Conservation (phyloP, 2,329 filamentous ascomycete genomes). For the Ascochyta koolunga region DNA sequence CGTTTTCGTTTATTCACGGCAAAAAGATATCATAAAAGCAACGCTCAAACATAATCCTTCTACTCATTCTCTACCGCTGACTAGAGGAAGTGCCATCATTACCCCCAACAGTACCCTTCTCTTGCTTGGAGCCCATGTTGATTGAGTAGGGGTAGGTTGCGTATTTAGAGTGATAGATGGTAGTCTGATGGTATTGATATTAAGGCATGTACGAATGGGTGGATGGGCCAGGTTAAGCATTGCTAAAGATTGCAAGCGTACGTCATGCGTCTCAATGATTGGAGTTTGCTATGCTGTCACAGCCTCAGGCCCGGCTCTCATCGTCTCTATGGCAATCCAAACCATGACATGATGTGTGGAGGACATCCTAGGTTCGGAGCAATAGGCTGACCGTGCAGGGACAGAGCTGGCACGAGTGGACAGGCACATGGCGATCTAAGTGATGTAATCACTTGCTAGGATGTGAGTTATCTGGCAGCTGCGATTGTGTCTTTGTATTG, state of each 20-base stretch:
- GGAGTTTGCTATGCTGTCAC: neutral
- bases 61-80: conserved; percentile 20
- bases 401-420: conserved; percentile 10
- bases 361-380: neutral
- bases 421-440: conserved; percentile 21
- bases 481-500: conserved; percentile 1
- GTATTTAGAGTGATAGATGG: neutral
- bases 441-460: conserved; percentile 13
- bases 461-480: conserved; percentile 21
- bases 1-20: no score
- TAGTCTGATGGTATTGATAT: neutral
- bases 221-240: conserved; percentile 18
- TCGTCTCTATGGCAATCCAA: conserved; percentile 10
- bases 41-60: neutral
- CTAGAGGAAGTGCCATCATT: conserved; percentile 43
- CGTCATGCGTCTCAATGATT: conserved; percentile 17
- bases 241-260: neutral
- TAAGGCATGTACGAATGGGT: neutral
- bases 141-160: neutral
- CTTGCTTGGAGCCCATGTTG: conserved; percentile 36
- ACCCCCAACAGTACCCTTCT: conserved; percentile 35
- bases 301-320: conserved; percentile 4
- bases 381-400: conserved; percentile 11
- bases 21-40: neutral
- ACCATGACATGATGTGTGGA: conserved; percentile 29